Base-by-base conservation (phyloP, 371 early-diverging fungal genomes). In the Batrachochytrium dendrobatidis region DNA sequence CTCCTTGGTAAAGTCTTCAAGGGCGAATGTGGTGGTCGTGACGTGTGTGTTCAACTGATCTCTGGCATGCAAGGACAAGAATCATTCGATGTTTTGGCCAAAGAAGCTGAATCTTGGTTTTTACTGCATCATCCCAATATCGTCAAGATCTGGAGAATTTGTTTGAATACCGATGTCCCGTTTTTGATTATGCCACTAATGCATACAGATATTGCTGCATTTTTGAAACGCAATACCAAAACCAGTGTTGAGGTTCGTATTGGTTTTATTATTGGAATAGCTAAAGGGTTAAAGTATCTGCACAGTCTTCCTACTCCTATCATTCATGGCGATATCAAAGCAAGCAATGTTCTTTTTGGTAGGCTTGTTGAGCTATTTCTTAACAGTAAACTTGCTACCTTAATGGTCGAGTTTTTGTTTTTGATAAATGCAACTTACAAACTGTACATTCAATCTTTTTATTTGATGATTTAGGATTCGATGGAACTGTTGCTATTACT, bases 81-180 rank as follows among this genome's bases (percentile, higher is more conserved):
- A 7, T 22, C 49, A 8, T 22, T n/a, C 8, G 6, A 48, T 8
- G 7, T n/a, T 7, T 12, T 48, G 22, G 49, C 8, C 8, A 29
- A 22, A 22, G 49, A 48, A n/a, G 49, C 49, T 29, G 49, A 48
- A n/a, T 12, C 24, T 7, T 48, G 49, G 49, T 24, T 12, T n/a
- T 24, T 24, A 29, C 49, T 48, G 49, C 49, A n/a, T 7, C 49
- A 48, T 29, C 49, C 49, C 49, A 48, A 48, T n/a, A 29, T 48
- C 25, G 25, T 48, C n/a, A n/a, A n/a, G 49, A 22, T 48, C 25
- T 48, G 49, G 49, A 22, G n/a, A 12, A 6, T 48, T 8, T 48
- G 49, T n/a, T 7, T 48, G 12, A 20, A 48, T 20, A 8, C 18
- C 20, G 49, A 48, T 7, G 24, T 7, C 24, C 49, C 49, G 20